phyloP scores from a whole-genome alignment of 805 yeast genomes.

The Yarrowia sp. region DNA sequence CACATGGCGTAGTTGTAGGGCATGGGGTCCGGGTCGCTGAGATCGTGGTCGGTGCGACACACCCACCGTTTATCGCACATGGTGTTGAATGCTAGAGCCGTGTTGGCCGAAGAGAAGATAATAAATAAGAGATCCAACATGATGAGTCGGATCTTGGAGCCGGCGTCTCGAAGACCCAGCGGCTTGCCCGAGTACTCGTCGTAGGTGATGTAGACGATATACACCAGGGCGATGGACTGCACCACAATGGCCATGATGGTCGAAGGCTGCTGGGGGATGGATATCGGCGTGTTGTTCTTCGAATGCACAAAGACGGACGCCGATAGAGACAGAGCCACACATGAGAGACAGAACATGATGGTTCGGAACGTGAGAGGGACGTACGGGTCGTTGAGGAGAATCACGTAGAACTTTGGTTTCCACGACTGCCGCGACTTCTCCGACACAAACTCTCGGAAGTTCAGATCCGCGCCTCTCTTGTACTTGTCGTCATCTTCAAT shows the following conservation, averaged over 20 bases:
- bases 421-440: slow-evolving; percentile 49
- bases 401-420: slow-evolving; percentile 64
- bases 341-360: slow-evolving; percentile 63
- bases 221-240: slow-evolving; percentile 76
- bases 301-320: slow-evolving; percentile 54
- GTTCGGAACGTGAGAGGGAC: slow-evolving; percentile 79
- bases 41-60: slow-evolving; percentile 52
- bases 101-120: slow-evolving; percentile 85
- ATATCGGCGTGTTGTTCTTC: slow-evolving; percentile 47
- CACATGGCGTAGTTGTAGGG: slow-evolving; percentile 64
- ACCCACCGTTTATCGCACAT: slow-evolving; percentile 85
- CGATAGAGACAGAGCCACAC: slow-evolving; percentile 77
- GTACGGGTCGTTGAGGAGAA: slow-evolving; percentile 76
- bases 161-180: slow-evolving; percentile 84
- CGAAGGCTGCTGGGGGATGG: slow-evolving; percentile 78
- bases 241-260: slow-evolving; percentile 92
- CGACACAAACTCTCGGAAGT: slow-evolving; percentile 43
- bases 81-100: slow-evolving; percentile 84
- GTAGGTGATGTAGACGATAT: slow-evolving; percentile 79
- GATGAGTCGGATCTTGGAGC: slow-evolving; percentile 79
- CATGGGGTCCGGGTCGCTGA: slow-evolving; percentile 46
- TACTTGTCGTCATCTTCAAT: slow-evolving; percentile 12
- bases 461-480: slow-evolving; percentile 9
- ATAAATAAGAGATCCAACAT: slow-evolving; percentile 85
- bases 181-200: slow-evolving; percentile 96